Base-by-base conservation (phyloP, 306 rosid genomes). In the Purshia tridentata region DNA sequence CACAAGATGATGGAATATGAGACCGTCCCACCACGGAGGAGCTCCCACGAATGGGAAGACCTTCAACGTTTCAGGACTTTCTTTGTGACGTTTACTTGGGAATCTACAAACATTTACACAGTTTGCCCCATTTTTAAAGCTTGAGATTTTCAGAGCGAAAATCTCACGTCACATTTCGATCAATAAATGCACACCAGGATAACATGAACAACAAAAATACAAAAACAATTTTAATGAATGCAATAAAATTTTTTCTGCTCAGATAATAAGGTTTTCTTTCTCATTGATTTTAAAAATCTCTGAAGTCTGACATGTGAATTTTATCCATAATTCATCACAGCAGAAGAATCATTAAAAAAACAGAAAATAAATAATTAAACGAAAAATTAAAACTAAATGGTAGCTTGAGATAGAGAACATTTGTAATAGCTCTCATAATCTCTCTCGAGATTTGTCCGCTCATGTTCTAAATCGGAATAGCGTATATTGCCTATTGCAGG, bases 291-390 rank as follows among this genome's bases (percentile, higher is more conserved):
- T 6, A 0, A 77, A 67, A 84, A 83, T 78, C 96, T 86, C 91
- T 65, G 96, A 91, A 89, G 97, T 91, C 97, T 91, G 97, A 87
- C 97, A 91, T 89, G 96, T 77, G 96, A 81, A 75, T 80, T 72
- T 84, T 0, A 76, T 84, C 80, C 90, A 67, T 48, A 78, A 50
- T 6, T 86, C 97, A 67, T 89, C 96, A 86, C 23, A 0, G 90
- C 96, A 77, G 77, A 77, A 16, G 0, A 1, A 65, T 0, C 57
- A 19, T 4, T 0, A 13, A 19, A 1, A 0, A 4, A 1, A 0
- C 35, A 0, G 19, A 6, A 46, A 14, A 20, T 14, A 1, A 2
- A n/a, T 0, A 4, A 48, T 0, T 2, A 9, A 44, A 39, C 4
- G 0, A 22, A 16, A 3, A 6, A 14, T 45, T 11, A 0, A 5